Evolutionary conservation across 768 basidiomycete species (phyloP), one percentile per base, ranked within the genome.

Genomic region (Xerocomellus dryophilus): DNA sequence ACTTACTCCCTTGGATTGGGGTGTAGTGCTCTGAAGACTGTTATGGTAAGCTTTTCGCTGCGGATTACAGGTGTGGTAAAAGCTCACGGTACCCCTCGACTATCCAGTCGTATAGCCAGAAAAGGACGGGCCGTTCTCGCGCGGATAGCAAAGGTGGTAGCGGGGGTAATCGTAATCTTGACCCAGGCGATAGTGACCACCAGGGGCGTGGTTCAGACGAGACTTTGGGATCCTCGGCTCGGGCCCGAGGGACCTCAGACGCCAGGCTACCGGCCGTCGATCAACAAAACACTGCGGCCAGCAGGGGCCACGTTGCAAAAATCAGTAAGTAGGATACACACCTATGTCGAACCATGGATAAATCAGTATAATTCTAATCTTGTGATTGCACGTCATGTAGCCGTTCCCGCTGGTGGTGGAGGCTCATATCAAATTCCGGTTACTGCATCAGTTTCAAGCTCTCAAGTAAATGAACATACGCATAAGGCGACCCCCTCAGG

Each of bases 81-180:
- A 50, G 47, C 62, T 61, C 51, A 64, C 62, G 40, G 39, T 31
- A 46, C 25, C 55, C 53, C 35, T 29, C 12, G 51, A 49, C 50
- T 47, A 44, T 66, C 60, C 61, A 91, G 89, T 83, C 86, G 12
- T 92, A 89, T 68, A 89, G 86, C 23, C 86, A 90, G 73, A 87
- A 82, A 68, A 81, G 86, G 55, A 74, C 80, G 3, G 72, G 67
- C n/a, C 81, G 83, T 53, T 70, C 78, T 29, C 78, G 81, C 51
- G 69, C 72, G 38, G 76, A 76, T 56, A 74, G 74, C 47, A 82
- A 81, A 47, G 76, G 71, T 50, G 77, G 80, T 42, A 72, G 76
- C 12, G 67, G 74, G 15, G 69, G 72, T 38, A 70, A 70, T 47
- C 70, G 68, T 40, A 72, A 69, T 29, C 60, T 63, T 39, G 72